Percentiles rank a stretch among this genome's conserved stretches.
Conservation (phyloP, 2,329 filamentous ascomycete genomes). For the Acrodontium crateriforme region DNA sequence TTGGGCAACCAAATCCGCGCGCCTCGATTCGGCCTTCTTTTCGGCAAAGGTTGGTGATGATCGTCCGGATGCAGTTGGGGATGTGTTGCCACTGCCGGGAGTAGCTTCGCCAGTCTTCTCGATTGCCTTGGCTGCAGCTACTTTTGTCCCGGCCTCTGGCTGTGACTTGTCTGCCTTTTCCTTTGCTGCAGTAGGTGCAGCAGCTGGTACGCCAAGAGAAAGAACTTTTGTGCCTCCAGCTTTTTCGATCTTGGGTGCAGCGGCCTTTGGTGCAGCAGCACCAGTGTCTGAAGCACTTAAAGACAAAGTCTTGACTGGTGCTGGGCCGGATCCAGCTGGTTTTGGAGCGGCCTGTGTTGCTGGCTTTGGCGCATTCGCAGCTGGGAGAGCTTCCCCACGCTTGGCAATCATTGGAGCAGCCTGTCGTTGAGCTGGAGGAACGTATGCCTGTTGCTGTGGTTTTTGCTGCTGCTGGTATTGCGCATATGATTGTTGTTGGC, state of each 20-base stretch:
- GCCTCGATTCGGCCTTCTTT: conserved; percentile 42
- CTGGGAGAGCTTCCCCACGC: conserved; percentile 37
- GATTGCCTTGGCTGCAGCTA: conserved; percentile 75
- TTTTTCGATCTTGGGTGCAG: conserved; percentile 43
- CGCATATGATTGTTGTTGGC: too few species aligned
- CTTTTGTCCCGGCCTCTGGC: conserved; percentile 64
- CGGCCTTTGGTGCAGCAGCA: conserved; percentile 32
- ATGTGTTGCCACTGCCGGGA: conserved; percentile 50
- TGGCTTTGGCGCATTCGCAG: conserved; percentile 30
- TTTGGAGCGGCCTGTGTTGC: conserved; percentile 39
- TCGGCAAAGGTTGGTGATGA: conserved; percentile 53
- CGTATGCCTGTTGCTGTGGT: conserved; percentile 34
- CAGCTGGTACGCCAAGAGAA: conserved; percentile 41
- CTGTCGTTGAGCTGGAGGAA: conserved; percentile 37
- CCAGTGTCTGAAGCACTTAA: conserved; percentile 35
- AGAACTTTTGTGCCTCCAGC: conserved; percentile 53
- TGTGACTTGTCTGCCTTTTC: conserved; percentile 28
- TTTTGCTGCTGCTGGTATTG: conserved; percentile 31
- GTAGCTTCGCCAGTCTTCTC: conserved; percentile 72
- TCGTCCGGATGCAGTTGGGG: conserved; percentile 71
- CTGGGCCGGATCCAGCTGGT: conserved; percentile 34
- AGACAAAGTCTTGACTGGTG: conserved; percentile 46
- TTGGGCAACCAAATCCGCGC: conserved; percentile 71
- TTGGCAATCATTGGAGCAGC: conserved; percentile 48
- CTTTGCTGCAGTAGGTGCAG: conserved; percentile 38